Percentiles rank a stretch among this genome's conserved stretches.
These are phyloP conservation scores for Exophiala alcalophila DNA, from an alignment of 2,329 filamentous ascomycete species.

Conservation along the genomic window DNA sequence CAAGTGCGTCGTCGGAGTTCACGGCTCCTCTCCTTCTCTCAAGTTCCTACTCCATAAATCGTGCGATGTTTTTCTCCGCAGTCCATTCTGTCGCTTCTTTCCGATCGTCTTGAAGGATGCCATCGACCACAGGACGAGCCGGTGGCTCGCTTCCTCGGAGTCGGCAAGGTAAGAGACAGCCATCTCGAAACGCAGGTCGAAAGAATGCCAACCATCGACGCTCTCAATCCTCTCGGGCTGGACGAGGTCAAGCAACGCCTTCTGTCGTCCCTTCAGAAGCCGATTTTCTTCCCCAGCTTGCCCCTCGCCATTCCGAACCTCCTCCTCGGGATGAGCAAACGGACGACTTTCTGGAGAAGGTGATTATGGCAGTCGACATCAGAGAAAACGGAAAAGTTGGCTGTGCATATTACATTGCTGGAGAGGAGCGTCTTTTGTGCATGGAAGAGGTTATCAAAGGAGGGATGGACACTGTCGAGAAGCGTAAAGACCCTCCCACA, in stretches of 20 bases:
- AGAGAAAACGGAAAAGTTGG: conserved; percentile 69
- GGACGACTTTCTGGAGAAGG: conserved; percentile 59
- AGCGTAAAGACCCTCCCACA: conserved; percentile 36
- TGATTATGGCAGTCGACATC: conserved; percentile 78
- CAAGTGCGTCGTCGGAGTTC: too few relatives aligned
- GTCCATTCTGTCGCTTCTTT: too few relatives aligned
- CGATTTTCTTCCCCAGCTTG: neutral
- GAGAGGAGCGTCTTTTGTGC: conserved; percentile 67
- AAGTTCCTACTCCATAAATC: too few relatives aligned
- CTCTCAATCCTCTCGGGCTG: conserved; percentile 6
- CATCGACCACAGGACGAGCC: too few relatives aligned
- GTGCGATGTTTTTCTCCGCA: too few relatives aligned
- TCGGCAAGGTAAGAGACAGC: conserved; percentile 1
- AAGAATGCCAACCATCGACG: neutral
- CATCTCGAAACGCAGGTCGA: neutral
- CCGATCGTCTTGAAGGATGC: too few relatives aligned
- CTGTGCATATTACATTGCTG: conserved; percentile 76
- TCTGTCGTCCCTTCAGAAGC: conserved; percentile 4
- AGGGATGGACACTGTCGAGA: conserved; percentile 66
- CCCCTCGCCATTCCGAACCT: neutral
- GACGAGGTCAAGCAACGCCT: neutral
- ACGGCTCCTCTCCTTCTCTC: too few relatives aligned
- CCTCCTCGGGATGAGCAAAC: neutral
- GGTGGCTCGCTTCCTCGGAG: neutral
- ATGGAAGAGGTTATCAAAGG: conserved; percentile 73